Evolutionary conservation across 371 early-diverging fungal genomes (phyloP), one percentile per base, ranked within the genome.

Genomic region (Syncephalastrum contaminatum): DNA sequence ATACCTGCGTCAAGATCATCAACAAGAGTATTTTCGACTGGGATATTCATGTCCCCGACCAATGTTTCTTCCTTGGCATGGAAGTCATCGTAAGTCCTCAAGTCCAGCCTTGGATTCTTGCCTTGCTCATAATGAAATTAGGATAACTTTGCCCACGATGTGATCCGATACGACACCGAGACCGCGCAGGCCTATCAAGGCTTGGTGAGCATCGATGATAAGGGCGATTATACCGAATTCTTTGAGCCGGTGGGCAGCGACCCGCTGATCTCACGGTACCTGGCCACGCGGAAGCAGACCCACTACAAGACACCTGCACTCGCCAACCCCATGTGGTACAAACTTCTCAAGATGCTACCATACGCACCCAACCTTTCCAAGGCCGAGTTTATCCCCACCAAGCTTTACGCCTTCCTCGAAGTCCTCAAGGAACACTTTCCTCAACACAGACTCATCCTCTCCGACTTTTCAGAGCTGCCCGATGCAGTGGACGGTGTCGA

Each of bases 121-220:
- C n/a, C 46, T 15, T 10, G 18, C 43, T 19, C 10, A 36, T 54
- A 14, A 30, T 8, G 2, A 12, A 30, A 15, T 7, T 53, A 90
- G 84, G 97, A 98, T 70, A 96, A 96, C 62, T 93, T 98, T 69
- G 85, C 97, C 2, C 97, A 97, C 62, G 98, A 98, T 66, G 64
- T 95, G 45, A 85, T 98, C 27, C 87, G 96, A 7, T 95, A 94
- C 59, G 90, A 95, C 53, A 63, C 73, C 18, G 77, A 77, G 0
- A 87, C 85, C 0, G 80, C 82, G 20, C 83, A 82, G 47, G 90
- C 96, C 1, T 69, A 80, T 19, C 94, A 96, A 69, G 94, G 87
- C 5, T 50, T 94, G 21, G 95, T 96, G 18, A 77, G 88, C 21
- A 85, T 85, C 21, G 90, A 93, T 58, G 83, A 86, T 10, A 84